Base-by-base conservation (phyloP, 2,329 filamentous ascomycete genomes). In the Intubia oerlemansii region DNA sequence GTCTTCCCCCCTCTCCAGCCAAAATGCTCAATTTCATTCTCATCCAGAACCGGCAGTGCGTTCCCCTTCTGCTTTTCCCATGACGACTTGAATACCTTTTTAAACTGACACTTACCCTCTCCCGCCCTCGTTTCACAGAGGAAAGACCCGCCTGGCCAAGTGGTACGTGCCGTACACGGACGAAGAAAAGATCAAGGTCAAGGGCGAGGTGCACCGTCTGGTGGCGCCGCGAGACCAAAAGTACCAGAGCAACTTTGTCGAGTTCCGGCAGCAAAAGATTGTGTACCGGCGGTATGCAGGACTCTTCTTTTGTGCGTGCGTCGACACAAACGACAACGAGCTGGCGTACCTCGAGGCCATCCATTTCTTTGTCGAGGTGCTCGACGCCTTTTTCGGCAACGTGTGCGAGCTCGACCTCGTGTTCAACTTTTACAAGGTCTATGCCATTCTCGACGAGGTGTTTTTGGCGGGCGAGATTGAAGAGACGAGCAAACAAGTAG, bases 211-310 rank as follows among this genome's bases (percentile, higher is more conserved):
- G 43, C 88, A 98, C 62, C 84, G 88, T 37, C 81, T 98, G 41
- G 85, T 98, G 36, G 88, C 88, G 0, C 88, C 88, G 6, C 79
- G 88, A 47, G 88, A 98, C 54, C 88, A 98, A 50, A 98, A 98
- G 50, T 92, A 98, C 61, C 88, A 98, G 52, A 92, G 82, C 56
- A 98, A 98, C 59, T 98, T 98, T 46, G 88, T 98, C 62, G 88
- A 98, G 56, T 75, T 77, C 57, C 77, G 80, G 40, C 79, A 82
- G 54, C 82, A 85, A 49, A 95, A 93, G 59, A 78, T 98, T 43
- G 81, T 98, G 30, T 98, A 98, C 59, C 76, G 90, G 25, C 78
- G 88, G 37, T 98, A 98, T 54, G 88, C 88, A 0, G 88, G 88
- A 1, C 70, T 98, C 34, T 98, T 98, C 67, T 98, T 98, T 61